Base-by-base conservation (phyloP, 306 rosid genomes). In the Spatholobus suberectus region DNA sequence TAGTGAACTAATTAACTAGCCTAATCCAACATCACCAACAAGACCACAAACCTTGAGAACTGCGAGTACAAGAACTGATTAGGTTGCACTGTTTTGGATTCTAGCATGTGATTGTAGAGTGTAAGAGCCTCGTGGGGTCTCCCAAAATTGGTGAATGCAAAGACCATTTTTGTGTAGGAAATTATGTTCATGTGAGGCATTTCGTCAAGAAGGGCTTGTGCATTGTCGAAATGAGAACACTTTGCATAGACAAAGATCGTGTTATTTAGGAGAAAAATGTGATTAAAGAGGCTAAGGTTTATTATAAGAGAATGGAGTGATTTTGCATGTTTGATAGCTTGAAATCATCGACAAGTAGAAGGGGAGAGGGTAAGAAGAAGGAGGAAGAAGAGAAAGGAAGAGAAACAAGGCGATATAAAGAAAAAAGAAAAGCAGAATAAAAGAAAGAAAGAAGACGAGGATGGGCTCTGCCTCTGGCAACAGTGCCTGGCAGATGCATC, bases 81-180 rank as follows among this genome's bases (percentile, higher is more conserved):
- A 15, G 96, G 91, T 32, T 62, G 84, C 89, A 82, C 90, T 0
- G 86, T 84, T 66, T 71, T 77, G n/a, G 83, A 87, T 40, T 68
- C 88, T 62, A 80, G 49, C 94, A 93, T 89, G 49, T 63, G 82
- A 20, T 51, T 79, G 63, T 86, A 95, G 44, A 93, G 51, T 17
- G 72, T 51, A 6, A 93, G 84, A 8, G 90, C 94, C 77, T 88
- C 91, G 5, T 70, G 80, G 41, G 94, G 92, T 73, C 81, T 88
- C 70, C 98, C 96, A 17, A 84, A 55, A 73, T 84, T 84, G 35
- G 90, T 84, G 78, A 86, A 83, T 1, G 89, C 93, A 69, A 96
- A 92, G 76, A 93, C 91, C 94, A 95, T 85, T 10, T 93, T 87
- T n/a, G 98, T 93, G 94, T 97, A 93, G 8, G 96, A 78, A 24